Conservation (phyloP, 768 basidiomycete genomes). For the Trametes maxima region DNA sequence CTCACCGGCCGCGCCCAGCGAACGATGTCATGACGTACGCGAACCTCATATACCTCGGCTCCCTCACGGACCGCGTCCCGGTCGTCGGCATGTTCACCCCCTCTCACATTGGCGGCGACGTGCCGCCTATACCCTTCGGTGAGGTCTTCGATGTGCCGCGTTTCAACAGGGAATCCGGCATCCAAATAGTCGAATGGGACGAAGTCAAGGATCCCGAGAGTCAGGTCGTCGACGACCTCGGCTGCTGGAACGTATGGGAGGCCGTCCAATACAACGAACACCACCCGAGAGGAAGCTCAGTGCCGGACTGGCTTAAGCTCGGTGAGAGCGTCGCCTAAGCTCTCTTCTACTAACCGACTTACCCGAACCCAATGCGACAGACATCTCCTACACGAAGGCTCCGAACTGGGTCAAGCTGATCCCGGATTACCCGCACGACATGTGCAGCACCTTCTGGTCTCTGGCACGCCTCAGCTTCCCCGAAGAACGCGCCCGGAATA, state of each 20-base stretch:
- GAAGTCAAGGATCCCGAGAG: conserved; percentile 43
- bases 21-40: conserved; percentile 74
- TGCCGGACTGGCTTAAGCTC: conserved; percentile 32
- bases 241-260: conserved; percentile 49
- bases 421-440: conserved; percentile 36
- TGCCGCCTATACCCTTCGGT: conserved; percentile 37
- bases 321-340: conserved; percentile 26
- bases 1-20: conserved; percentile 40
- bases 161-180: conserved; percentile 38
- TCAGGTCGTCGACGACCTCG: conserved; percentile 38
- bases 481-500: conserved; percentile 31
- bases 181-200: conserved; percentile 44
- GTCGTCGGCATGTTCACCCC: conserved; percentile 45
- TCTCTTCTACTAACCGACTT: background rate
- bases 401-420: conserved; percentile 37
- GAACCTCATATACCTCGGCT: conserved; percentile 45
- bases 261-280: conserved; percentile 34
- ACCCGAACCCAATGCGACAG: conserved; percentile 25
- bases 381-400: conserved; percentile 40
- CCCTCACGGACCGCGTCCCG: conserved; percentile 42
- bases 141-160: conserved; percentile 47
- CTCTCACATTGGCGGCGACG: conserved; percentile 40
- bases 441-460: conserved; percentile 36
- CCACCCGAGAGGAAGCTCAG: conserved; percentile 30
- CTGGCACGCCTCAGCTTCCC: conserved; percentile 38